phyloP scores from a whole-genome alignment of 1,284 basidiomycete species.

The Rhodotorula sp. region DNA sequence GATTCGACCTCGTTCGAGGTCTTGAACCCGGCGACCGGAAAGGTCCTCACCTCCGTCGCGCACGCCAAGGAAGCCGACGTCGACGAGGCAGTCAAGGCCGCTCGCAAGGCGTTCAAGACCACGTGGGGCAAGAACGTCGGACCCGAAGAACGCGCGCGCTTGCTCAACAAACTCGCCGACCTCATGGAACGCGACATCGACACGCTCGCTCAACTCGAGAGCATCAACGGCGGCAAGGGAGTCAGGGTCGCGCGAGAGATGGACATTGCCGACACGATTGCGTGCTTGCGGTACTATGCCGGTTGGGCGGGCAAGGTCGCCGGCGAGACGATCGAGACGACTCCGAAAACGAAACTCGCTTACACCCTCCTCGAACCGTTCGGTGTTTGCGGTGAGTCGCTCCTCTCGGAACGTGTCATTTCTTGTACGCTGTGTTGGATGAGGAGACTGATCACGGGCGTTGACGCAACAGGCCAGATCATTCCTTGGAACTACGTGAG shows the following conservation, averaged over 20 bases:
- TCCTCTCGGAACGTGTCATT: neutral
- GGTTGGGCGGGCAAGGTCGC: conserved; percentile 38
- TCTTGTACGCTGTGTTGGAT: neutral
- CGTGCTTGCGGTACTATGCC: conserved; percentile 33
- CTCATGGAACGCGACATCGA: conserved; percentile 37
- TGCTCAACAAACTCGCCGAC: conserved; percentile 38
- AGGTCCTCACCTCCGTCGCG: conserved; percentile 22
- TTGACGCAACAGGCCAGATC: neutral
- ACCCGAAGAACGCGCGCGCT: conserved; percentile 16
- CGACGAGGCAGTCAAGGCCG: conserved; percentile 33
- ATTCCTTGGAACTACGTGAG: conserved; percentile 3
- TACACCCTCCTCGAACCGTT: conserved; percentile 37
- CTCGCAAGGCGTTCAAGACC: conserved; percentile 38
- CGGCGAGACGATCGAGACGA: conserved; percentile 37
- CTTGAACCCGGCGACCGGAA: conserved; percentile 34
- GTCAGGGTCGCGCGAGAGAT: conserved; percentile 31
- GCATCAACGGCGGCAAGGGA: conserved; percentile 34
- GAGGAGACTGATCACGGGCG: neutral
- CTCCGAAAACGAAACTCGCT: conserved; percentile 28
- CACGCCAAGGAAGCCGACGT: conserved; percentile 27
- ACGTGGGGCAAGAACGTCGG: conserved; percentile 31
- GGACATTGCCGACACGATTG: conserved; percentile 32
- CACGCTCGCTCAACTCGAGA: conserved; percentile 32
- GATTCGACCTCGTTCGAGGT: conserved; percentile 26
- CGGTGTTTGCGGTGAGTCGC: conserved; percentile 28